Conservation (phyloP, 129 eudicot genomes). For the Helianthus tuberosus region DNA sequence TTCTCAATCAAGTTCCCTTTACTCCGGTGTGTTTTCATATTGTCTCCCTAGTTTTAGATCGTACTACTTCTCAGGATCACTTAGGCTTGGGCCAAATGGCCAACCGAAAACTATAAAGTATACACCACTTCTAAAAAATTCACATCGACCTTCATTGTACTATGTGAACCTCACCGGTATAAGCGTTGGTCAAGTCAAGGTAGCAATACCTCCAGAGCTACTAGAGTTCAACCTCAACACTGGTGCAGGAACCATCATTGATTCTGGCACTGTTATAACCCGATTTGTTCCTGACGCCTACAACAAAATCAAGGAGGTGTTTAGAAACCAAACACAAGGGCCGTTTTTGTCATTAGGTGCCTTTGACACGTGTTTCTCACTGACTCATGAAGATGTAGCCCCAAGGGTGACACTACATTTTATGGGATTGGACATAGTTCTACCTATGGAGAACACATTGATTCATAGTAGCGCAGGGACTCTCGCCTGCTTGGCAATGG, state of each 20-base stretch:
- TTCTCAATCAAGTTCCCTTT: slow-evolving; percentile 65
- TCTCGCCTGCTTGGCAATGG: slow-evolving; percentile 88
- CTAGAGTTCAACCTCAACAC: slow-evolving; percentile 68
- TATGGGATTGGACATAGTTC: slow-evolving; percentile 57
- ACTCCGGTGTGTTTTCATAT: slow-evolving; percentile 75
- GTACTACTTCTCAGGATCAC: slow-evolving; percentile 89
- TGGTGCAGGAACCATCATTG: slow-evolving; percentile 86
- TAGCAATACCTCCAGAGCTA: slow-evolving; percentile 73
- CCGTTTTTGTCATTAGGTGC: slow-evolving; percentile 69
- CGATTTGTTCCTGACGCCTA: slow-evolving; percentile 70
- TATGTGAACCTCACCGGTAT: slow-evolving; percentile 86
- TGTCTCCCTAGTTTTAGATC: slow-evolving; percentile 96
- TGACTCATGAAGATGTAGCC: slow-evolving; percentile 60
- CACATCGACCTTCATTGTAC: slow-evolving; percentile 82
- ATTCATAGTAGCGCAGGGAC: slow-evolving; percentile 84
- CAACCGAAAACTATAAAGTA: slow-evolving; percentile 75
- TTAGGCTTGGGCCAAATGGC: slow-evolving; percentile 78
- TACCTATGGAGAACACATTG: slow-evolving; percentile 84
- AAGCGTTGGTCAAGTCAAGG: slow-evolving; percentile 66
- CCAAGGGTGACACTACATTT: slow-evolving; percentile 65
- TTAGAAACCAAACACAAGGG: slow-evolving; percentile 67
- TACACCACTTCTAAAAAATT: slow-evolving; percentile 86
- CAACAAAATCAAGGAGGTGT: slow-evolving; percentile 59
- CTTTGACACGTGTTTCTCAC: slow-evolving; percentile 87
- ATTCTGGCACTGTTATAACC: slow-evolving; percentile 92